phyloP scores from a whole-genome alignment of 2,329 filamentous ascomycete genomes.

The Stagonosporopsis cucurbitacearum region DNA sequence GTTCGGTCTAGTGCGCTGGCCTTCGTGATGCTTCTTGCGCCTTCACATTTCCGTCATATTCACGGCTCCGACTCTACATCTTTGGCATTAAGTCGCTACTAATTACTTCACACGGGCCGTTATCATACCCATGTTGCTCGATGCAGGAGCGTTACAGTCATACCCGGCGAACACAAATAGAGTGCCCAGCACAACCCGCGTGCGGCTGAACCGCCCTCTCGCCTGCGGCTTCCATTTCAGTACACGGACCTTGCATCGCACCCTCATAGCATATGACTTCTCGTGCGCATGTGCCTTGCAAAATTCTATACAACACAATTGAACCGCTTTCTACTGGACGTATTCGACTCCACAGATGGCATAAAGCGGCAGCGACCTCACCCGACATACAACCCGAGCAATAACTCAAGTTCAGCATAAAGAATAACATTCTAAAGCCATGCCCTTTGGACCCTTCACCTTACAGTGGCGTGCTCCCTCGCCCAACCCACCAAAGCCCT shows the following conservation, averaged over 20 bases:
- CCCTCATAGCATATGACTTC: background rate
- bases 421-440: background rate
- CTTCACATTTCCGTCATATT: background rate
- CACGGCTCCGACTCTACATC: background rate
- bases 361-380: background rate
- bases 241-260: background rate
- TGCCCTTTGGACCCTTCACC: constrained; percentile 39
- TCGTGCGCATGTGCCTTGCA: background rate
- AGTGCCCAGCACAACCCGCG: constrained; percentile 6
- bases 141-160: constrained; percentile 1
- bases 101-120: background rate
- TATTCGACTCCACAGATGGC: background rate
- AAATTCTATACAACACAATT: background rate
- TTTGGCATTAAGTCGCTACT: background rate
- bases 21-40: background rate
- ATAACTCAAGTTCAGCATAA: background rate
- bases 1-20: background rate
- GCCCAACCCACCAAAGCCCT: constrained; percentile 29
- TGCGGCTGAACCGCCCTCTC: constrained; percentile 23
- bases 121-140: background rate
- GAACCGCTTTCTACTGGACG: background rate
- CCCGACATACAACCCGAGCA: background rate
- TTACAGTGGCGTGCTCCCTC: constrained; percentile 38
- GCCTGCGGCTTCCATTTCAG: constrained; percentile 10
- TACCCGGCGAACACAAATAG: background rate